Base-by-base conservation (phyloP, 2,329 filamentous ascomycete genomes). In the Stagonosporopsis rhizophila region DNA sequence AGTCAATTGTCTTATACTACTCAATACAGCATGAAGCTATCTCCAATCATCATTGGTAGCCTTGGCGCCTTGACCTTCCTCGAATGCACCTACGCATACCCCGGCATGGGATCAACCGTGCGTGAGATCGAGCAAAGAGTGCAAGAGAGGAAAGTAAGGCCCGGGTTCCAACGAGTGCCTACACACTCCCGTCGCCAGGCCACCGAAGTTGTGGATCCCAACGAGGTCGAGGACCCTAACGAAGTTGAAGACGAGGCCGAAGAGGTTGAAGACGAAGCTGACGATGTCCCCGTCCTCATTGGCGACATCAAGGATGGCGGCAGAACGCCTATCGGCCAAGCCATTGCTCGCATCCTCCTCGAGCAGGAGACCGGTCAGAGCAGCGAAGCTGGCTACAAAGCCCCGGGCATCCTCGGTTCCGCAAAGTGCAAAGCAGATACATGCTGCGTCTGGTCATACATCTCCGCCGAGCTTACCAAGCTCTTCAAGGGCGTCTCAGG, bases 401-500 rank as follows among this genome's bases (percentile, higher is more conserved):
- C 59, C 20, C 58, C 64, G 1, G 61, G 56, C 15, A 38, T 46
- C 6, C 50, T 60, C 4, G 55, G 53, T 11, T 47, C 52, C 3
- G 17, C 38, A 9, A 54, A 60, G 12, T 72, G 68, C 61, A 64
- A 62, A 45, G 35, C 51, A 38, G 69, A 72, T 42, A 61, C 60
- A 1, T 72, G 69, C 61, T 72, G 69, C 48, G 49, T 63, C 0
- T 71, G 67, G 68, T 46, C 52, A 2, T 61, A 68, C 17, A 40
- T 68, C 12, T 56, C 64, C 3, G 15, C 46, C n/a, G 57, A 55
- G 6, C 59, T 71, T 41, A 55, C 46, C 2, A n/a, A 44, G 4
- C 30, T 45, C 0, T 71, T 72, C 59, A 39, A 14, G 9, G 68
- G 68, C 2, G 52, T 41, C 7, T 59, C 60, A 8, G 65, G 64